These are phyloP conservation scores for Neospermospora avenae DNA, from an alignment of 2,329 filamentous ascomycete species.

Conservation along the genomic window DNA sequence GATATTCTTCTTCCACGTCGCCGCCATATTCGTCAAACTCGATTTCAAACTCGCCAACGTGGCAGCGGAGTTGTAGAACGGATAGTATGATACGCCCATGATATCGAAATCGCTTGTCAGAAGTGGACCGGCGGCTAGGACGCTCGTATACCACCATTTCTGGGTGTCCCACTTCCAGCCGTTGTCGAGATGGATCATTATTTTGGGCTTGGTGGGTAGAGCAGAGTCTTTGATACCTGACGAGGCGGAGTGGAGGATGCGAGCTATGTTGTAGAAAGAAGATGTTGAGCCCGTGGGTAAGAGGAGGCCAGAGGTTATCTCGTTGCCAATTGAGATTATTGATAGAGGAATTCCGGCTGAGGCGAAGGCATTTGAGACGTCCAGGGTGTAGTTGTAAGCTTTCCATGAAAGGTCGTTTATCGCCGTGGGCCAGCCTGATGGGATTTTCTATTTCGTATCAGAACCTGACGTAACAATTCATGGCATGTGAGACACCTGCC, in stretches of 20 bases:
- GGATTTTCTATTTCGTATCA: conserved; percentile 42
- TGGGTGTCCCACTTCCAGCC: conserved; percentile 70
- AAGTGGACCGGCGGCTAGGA: conserved; percentile 51
- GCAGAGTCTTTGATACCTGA: conserved; percentile 62
- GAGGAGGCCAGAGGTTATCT: conserved; percentile 65
- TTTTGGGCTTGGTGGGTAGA: conserved; percentile 55
- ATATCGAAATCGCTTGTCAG: conserved; percentile 59
- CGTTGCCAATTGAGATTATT: conserved; percentile 71
- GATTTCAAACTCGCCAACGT: conserved; percentile 55
- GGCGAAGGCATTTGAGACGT: conserved; percentile 59
- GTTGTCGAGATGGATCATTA: conserved; percentile 73
- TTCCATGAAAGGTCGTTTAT: conserved; percentile 57
- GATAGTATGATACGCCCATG: conserved; percentile 72
- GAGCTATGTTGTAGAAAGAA: conserved; percentile 57
- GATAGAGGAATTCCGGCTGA: conserved; percentile 50
- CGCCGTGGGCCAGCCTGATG: conserved; percentile 59
- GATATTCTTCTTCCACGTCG: conserved; percentile 61
- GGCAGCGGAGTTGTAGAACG: conserved; percentile 61
- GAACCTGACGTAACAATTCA: background rate
- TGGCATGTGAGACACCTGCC: conserved; percentile 27
- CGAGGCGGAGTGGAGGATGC: conserved; percentile 60
- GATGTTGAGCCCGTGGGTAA: conserved; percentile 59
- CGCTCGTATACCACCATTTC: conserved; percentile 55
- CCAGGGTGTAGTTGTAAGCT: conserved; percentile 66
- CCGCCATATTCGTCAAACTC: conserved; percentile 56